Percentiles rank a stretch among this genome's conserved stretches.
phyloP scores from a whole-genome alignment of 371 early-diverging fungal genomes.

The Batkoa obscura region DNA sequence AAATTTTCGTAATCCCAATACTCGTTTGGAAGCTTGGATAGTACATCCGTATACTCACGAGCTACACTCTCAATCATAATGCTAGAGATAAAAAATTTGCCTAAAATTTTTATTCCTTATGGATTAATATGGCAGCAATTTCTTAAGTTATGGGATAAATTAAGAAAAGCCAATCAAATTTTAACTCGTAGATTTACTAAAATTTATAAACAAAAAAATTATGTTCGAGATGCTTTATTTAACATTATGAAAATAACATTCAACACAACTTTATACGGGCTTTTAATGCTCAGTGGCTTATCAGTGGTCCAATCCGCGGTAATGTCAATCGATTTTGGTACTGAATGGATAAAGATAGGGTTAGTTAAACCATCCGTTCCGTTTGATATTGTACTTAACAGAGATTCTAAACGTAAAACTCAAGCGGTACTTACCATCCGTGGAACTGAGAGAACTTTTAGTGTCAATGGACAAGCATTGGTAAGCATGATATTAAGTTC shows the following conservation, averaged over 20 bases:
- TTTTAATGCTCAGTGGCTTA: too few relatives aligned
- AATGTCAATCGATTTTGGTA: conserved; percentile 89
- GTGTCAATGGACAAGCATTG: conserved; percentile 65
- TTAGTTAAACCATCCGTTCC: conserved; percentile 80
- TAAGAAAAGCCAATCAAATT: too few relatives aligned
- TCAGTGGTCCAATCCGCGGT: conserved; percentile 27
- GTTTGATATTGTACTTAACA: conserved; percentile 82
- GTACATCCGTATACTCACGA: conserved; percentile 77
- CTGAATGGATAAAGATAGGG: conserved; percentile 89
- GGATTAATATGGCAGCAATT: too few relatives aligned
- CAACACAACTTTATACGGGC: too few relatives aligned
- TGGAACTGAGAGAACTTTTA: conserved; percentile 65
- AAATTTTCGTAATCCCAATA: conserved; percentile 97
- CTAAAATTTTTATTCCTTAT: too few relatives aligned
- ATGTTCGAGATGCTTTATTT: too few relatives aligned
- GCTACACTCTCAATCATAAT: conserved; percentile 25
- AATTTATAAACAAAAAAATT: too few relatives aligned
- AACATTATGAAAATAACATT: too few relatives aligned
- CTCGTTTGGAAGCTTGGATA: conserved; percentile 50
- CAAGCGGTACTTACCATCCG: conserved; percentile 61
- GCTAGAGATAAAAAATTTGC: too few relatives aligned
- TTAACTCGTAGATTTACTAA: too few relatives aligned
- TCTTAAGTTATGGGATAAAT: too few relatives aligned
- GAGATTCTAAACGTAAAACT: conserved; percentile 90
- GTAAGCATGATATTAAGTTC: conserved; percentile 20